Base-by-base conservation (phyloP, 225 moss, liverwort and hornwort genomes). In the Pseudoscleropodium purum region DNA sequence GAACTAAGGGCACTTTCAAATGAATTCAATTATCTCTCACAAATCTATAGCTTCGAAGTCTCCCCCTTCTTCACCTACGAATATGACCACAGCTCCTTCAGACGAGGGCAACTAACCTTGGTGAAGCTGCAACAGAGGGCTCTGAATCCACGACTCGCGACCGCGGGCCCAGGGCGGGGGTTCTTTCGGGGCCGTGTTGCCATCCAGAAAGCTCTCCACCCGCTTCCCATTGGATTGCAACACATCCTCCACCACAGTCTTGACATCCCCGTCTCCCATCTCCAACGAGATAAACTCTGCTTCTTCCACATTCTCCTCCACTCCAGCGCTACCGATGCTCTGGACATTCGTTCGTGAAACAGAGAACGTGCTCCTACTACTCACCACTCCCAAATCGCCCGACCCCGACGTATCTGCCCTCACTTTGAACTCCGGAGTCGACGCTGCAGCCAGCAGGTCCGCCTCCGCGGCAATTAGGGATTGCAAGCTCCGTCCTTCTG, bases 111-210 rank as follows among this genome's bases (percentile, higher is more conserved):
- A 86, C 89, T 82, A 68, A 99, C 99, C 99, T 97, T 99, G 97
- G 93, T 99, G 99, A 67, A 99, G 85, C 93, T 99, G 99, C 94
- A 99, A 90, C 72, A 99, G 94, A 82, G 99, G 99, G 90, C 99
- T 99, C 89, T 91, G 94, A 86, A 97, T 97, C 95, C 95, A 97
- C 62, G 92, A 92, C 65, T 95, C 94, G 81, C 92, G 91, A 70
- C 92, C 91, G 51, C 95, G 95, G 73, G 99, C 97, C 99, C 99
- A 99, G 43, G 99, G 99, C 60, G 99, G 97, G n/a, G 93, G 94
- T 89, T 94, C 96, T 88, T 93, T 91, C 47, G 90, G 92, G 59
- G 85, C 88, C 83, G 72, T 87, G 39, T 67, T 89, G 74, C 85
- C 84, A 82, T 89, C 90, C 84, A 86, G 92, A 36, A 70, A 70